These are phyloP conservation scores for Micractinium sp. DNA, from an alignment of 139 green algal genomes.

Conservation along the genomic window DNA sequence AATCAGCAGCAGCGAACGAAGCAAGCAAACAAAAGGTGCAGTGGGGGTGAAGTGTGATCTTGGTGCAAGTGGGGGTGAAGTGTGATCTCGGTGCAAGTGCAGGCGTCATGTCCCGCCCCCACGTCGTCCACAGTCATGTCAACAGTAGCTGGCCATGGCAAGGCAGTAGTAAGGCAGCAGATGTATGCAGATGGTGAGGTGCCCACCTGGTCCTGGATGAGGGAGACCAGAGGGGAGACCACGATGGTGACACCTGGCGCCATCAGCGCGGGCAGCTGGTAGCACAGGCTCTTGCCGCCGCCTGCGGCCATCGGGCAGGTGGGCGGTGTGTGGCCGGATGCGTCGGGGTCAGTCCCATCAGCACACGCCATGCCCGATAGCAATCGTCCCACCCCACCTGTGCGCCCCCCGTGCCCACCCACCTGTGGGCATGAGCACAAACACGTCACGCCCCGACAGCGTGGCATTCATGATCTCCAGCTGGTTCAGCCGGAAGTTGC, in stretches of 20 bases:
- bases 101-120: no score
- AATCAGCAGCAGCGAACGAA: no score
- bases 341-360: no score
- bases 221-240: slow-evolving; percentile 81
- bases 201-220: slow-evolving; percentile 87
- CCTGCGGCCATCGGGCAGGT: slow-evolving; percentile 88
- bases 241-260: slow-evolving; percentile 71
- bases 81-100: no score
- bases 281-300: slow-evolving; percentile 81
- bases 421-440: slow-evolving; percentile 91
- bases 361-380: no score
- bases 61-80: background rate
- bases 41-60: background rate
- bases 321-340: no score
- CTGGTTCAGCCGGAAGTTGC: slow-evolving; percentile 77
- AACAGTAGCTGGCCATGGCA: no score
- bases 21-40: background rate
- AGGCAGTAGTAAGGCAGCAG: no score
- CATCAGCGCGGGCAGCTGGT: slow-evolving; percentile 83
- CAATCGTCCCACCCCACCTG: no score
- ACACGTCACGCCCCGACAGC: slow-evolving; percentile 73
- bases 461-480: slow-evolving; percentile 81
- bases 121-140: no score
- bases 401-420: background rate
- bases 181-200: background rate